Conservation (phyloP, 2,329 filamentous ascomycete species). For the Dendrostoma leiphaemia region DNA sequence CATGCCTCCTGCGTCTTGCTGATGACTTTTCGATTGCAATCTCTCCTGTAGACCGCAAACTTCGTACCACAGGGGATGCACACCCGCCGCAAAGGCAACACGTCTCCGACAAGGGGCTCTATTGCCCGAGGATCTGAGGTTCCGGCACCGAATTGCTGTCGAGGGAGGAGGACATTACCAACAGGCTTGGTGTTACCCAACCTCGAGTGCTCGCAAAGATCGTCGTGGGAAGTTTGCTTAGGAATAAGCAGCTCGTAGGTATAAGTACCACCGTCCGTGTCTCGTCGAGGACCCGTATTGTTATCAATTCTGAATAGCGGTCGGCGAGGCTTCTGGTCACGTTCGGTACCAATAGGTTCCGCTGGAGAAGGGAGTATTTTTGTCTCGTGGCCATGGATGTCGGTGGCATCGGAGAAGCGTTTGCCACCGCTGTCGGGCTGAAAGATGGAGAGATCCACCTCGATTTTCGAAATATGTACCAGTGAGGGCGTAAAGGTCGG, state of each 20-base stretch:
- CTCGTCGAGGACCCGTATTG: neutral
- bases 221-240: neutral
- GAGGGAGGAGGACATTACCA: constrained; percentile 4
- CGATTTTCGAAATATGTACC: neutral
- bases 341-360: neutral
- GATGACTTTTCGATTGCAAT: constrained; percentile 18
- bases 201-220: neutral
- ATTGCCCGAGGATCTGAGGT: neutral
- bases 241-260: constrained; percentile 13
- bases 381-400: neutral
- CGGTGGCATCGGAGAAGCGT: neutral
- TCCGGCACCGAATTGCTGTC: neutral
- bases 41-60: constrained; percentile 11
- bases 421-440: neutral
- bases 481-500: constrained; percentile 9
- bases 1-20: constrained; percentile 9
- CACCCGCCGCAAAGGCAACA: constrained; percentile 12
- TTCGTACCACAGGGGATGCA: constrained; percentile 15
- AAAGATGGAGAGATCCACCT: neutral
- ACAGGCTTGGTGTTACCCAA: neutral
- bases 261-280: neutral
- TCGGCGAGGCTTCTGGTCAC: neutral
- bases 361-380: neutral
- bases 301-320: constrained; percentile 6
- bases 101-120: constrained; percentile 3